phyloP scores from a whole-genome alignment of 2,329 filamentous ascomycete species.

The Cladosporium colombiae region DNA sequence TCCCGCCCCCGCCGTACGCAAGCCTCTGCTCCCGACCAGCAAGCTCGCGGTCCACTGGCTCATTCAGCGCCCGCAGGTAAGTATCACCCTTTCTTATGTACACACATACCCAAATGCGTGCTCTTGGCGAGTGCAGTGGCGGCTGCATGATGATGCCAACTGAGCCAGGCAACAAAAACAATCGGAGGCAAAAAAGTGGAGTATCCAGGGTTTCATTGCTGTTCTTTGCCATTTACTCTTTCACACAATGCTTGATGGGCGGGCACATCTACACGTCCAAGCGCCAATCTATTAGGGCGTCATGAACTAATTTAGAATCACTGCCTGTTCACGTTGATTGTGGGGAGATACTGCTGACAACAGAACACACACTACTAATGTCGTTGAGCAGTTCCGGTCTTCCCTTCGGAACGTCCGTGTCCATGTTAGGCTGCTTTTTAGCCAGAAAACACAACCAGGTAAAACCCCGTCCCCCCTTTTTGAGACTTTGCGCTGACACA shows the following conservation, averaged over 20 bases:
- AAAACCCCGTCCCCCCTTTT: neutral
- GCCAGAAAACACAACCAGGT: neutral
- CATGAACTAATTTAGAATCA: constrained; percentile 1
- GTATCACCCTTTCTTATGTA: constrained; percentile 16
- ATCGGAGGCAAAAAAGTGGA: constrained; percentile 12
- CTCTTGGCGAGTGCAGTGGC: constrained; percentile 16
- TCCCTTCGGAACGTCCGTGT: too few species aligned
- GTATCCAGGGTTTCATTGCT: neutral
- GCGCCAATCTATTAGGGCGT: neutral
- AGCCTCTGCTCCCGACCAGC: constrained; percentile 18
- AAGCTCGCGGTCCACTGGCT: neutral
- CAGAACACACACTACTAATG: neutral
- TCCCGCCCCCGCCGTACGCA: neutral
- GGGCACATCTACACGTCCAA: neutral
- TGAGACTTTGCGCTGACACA: neutral
- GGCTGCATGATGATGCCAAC: constrained; percentile 15
- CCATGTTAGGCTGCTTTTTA: neutral
- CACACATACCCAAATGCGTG: constrained; percentile 5
- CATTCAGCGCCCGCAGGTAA: constrained; percentile 8
- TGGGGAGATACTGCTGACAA: neutral
- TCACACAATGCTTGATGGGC: neutral
- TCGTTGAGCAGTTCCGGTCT: neutral
- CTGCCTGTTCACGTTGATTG: neutral
- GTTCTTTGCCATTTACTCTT: neutral
- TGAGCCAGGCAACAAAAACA: constrained; percentile 6